These are phyloP conservation scores for Phytophthora crassamura DNA, from an alignment of 352 stramenopile species.

Conservation along the genomic window DNA sequence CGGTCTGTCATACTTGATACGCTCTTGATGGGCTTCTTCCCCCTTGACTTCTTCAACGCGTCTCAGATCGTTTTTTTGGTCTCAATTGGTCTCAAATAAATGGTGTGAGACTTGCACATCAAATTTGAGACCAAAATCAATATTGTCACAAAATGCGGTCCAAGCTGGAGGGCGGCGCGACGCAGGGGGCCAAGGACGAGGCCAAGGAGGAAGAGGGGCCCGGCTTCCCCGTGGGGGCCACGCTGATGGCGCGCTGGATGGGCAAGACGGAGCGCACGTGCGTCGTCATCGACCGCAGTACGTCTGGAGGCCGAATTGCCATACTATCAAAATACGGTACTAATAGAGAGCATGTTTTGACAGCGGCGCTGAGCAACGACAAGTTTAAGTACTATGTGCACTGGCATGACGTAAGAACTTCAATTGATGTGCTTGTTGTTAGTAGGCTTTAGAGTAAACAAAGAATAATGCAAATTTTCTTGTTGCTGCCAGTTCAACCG, in stretches of 20 bases:
- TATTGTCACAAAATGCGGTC: conserved; percentile 30
- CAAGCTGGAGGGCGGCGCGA: conserved; percentile 8
- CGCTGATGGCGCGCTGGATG: conserved; percentile 78
- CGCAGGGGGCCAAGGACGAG: conserved; percentile 14
- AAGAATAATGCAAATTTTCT: neutral
- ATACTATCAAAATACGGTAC: conserved; percentile 22
- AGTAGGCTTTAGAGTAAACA: conserved; percentile 2
- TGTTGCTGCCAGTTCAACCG: conserved; percentile 71
- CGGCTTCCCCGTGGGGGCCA: conserved; percentile 65
- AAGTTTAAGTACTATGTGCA: conserved; percentile 89
- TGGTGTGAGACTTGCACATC: neutral
- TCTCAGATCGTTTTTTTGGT: conserved; percentile 5
- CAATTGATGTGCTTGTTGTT: neutral
- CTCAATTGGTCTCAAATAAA: too few relatives aligned
- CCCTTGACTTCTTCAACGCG: conserved; percentile 14
- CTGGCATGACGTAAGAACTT: conserved; percentile 71
- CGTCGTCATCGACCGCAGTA: conserved; percentile 83
- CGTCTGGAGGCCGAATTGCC: conserved; percentile 10
- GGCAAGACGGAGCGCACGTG: conserved; percentile 80
- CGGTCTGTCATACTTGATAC: conserved; percentile 7
- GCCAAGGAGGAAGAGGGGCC: conserved; percentile 21
- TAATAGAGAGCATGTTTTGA: conserved; percentile 6
- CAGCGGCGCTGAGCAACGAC: conserved; percentile 60
- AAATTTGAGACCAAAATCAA: neutral
- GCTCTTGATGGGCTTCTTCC: neutral